These are phyloP conservation scores for Jatropha curcas DNA, from an alignment of 345 rosid genomes.

Conservation along the genomic window DNA sequence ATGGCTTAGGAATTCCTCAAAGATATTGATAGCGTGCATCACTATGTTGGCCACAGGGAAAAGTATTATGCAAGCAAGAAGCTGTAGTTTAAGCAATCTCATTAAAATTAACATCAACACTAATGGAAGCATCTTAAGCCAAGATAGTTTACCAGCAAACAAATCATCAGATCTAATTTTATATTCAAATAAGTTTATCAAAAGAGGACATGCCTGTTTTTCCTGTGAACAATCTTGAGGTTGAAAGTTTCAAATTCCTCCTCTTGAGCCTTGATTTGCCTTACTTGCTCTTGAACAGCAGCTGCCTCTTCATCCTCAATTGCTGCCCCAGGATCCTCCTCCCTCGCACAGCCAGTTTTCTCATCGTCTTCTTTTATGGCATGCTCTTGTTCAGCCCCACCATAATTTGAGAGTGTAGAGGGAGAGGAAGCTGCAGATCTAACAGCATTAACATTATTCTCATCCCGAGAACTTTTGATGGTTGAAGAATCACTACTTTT, in stretches of 20 bases:
- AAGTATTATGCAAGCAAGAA: neutral
- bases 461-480: constrained; percentile 72
- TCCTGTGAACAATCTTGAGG: constrained; percentile 94
- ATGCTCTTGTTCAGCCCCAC: constrained; percentile 54
- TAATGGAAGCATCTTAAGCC: neutral
- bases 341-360: constrained; percentile 48
- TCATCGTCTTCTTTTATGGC: constrained; percentile 60
- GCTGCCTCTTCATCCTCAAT: constrained; percentile 94
- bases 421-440: constrained; percentile 72
- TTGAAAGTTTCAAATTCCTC: constrained; percentile 98
- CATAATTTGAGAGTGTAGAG: constrained; percentile 65
- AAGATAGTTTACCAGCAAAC: constrained; percentile 10
- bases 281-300: constrained; percentile 96
- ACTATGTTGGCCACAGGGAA: neutral
- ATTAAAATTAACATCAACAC: neutral
- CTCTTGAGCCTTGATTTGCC: constrained; percentile 96
- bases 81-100: constrained; percentile 1
- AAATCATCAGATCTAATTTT: constrained; percentile 9
- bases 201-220: constrained; percentile 72
- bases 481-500: constrained; percentile 81
- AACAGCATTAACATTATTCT: constrained; percentile 49
- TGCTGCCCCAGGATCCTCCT: constrained; percentile 65
- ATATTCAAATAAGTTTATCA: constrained; percentile 6
- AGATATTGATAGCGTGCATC: neutral
- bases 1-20: neutral